Evolutionary conservation across 495 filamentous ascomycete species (phyloP), one percentile per base, ranked within the genome.

Genomic region (Daldinia grandis): DNA sequence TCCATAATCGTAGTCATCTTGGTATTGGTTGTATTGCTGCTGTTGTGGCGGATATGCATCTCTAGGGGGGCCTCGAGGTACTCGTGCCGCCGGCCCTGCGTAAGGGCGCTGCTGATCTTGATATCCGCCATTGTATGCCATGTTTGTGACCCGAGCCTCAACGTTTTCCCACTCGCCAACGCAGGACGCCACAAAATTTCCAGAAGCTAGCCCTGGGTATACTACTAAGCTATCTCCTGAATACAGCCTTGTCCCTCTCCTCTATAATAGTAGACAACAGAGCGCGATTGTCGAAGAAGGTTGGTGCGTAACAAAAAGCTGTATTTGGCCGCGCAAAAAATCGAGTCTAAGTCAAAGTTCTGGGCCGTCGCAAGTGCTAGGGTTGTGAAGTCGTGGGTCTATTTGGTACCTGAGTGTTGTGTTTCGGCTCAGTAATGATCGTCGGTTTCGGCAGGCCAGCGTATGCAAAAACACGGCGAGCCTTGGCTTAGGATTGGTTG

Each of bases 1-100:
- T 25, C 83, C 86, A 62, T 87, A 84, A 61, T 82, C 84, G 58
- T 85, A 80, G 24, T 80, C 76, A 64, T 87, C 84, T 65, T 82
- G 81, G 63, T 86, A 84, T 66, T 81, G 76, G 40, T 83, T 77
- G 73, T 86, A 73, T 71, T 81, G 85, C 69, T 85, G 75, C 57
- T 79, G 80, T 7, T 86, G 87, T 31, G 86, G 84, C 61, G 81
- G 77, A 49, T 82, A 77, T 12, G 31, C 37, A 50, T 67, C 73
- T 50, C 73, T 68, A 9, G 66, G 64, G 9, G 66, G 69, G 24
- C 73, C 75, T 38, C 75, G 73, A 54, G 75, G 75, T 25, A 42
- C 69, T 57, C 75, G 82, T 30, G 79, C 79, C 58, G 82, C 83
- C 38, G 78, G 85, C 14, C 83, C 83, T 69, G 79, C 81, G 64